phyloP scores from a whole-genome alignment of 345 rosid species.

The Physaria fendleri region DNA sequence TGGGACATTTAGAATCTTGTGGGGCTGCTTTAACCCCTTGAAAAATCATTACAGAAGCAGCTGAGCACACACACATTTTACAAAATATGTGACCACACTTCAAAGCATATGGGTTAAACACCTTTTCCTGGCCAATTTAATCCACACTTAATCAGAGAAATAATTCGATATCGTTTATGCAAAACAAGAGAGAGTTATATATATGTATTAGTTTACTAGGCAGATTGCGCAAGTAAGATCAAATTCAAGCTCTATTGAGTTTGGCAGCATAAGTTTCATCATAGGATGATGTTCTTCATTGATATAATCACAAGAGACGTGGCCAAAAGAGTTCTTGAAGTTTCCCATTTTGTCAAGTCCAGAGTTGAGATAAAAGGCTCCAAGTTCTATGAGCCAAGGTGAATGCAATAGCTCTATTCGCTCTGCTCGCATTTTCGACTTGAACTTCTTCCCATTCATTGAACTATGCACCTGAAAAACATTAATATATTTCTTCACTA shows the following conservation, averaged over 20 bases:
- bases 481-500: too few relatives aligned
- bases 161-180: too few relatives aligned
- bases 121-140: constrained; percentile 46
- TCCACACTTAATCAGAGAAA: too few relatives aligned
- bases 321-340: constrained; percentile 39
- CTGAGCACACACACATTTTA: constrained; percentile 83
- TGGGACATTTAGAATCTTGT: constrained; percentile 59
- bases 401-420: constrained; percentile 86
- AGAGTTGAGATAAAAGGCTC: constrained; percentile 76
- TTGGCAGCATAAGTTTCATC: constrained; percentile 55
- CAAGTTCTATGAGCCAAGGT: constrained; percentile 93
- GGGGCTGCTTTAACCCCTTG: constrained; percentile 68
- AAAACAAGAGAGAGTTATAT: too few relatives aligned
- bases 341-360: constrained; percentile 42
- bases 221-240: constrained; percentile 79
- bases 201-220: too few relatives aligned
- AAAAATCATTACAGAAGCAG: constrained; percentile 69
- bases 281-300: constrained; percentile 41
- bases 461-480: constrained; percentile 72
- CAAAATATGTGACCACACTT: constrained; percentile 92
- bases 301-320: constrained; percentile 51
- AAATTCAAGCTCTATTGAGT: constrained; percentile 60
- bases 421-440: constrained; percentile 71
- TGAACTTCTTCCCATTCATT: constrained; percentile 69
- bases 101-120: constrained; percentile 83